Percentiles rank a stretch among this genome's conserved stretches.
Evolutionary conservation across 208 protist genomes (phyloP).

Genomic region (Trypanosoma boissoni): DNA sequence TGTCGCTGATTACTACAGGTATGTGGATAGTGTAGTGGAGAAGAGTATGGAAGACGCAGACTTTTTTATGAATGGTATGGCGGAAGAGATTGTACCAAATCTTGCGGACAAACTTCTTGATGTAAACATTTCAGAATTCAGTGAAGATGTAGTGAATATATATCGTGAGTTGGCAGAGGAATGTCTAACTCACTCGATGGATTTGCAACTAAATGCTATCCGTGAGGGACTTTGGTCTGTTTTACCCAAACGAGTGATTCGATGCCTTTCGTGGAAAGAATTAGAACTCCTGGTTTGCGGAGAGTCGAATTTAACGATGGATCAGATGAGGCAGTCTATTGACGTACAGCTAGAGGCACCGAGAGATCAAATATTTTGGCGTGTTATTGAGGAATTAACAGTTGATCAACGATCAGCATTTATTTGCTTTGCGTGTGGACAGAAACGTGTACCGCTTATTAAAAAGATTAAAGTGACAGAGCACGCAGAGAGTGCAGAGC

Average conservation of each 20-base stretch:
- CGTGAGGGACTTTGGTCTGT: conserved; percentile 74
- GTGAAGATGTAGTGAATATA: conserved; percentile 21
- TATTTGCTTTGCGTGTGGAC: conserved; percentile 86
- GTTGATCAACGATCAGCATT: conserved; percentile 76
- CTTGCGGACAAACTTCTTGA: conserved; percentile 43
- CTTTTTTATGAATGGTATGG: conserved; percentile 76
- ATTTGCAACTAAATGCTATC: conserved; percentile 80
- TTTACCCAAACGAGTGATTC: conserved; percentile 77
- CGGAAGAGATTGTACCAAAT: conserved; percentile 81
- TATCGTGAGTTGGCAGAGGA: conserved; percentile 70
- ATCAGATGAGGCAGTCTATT: conserved; percentile 69
- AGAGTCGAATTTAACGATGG: conserved; percentile 54
- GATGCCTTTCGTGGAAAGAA: conserved; percentile 84
- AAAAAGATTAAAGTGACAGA: conserved; percentile 67
- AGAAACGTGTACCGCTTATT: conserved; percentile 79
- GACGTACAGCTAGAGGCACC: conserved; percentile 42
- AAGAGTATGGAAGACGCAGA: conserved; percentile 74
- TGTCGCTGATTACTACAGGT: conserved; percentile 82
- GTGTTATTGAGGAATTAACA: conserved; percentile 78
- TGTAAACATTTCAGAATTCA: no score
- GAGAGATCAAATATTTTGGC: conserved; percentile 78
- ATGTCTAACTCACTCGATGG: conserved; percentile 87
- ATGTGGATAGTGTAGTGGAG: conserved; percentile 86
- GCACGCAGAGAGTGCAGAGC: conserved; percentile 73
- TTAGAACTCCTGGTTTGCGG: conserved; percentile 83